Evolutionary conservation across 2,329 filamentous ascomycete species (phyloP).

Genomic region (Berkeleyomyces basicola): DNA sequence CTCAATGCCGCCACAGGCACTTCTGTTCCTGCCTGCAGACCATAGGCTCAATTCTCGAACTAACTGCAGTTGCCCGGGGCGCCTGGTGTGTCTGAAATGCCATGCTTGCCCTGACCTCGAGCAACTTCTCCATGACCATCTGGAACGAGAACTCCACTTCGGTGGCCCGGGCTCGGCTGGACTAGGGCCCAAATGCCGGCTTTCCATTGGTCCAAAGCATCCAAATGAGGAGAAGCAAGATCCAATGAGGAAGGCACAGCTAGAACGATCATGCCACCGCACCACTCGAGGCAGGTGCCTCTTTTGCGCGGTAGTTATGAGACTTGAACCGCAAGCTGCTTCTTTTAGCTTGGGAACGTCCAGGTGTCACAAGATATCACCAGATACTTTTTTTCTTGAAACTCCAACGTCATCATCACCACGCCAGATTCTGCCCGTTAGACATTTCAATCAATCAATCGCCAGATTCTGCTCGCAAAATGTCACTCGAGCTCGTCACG

Average conservation of each 20-base stretch:
- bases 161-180: neutral
- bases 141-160: neutral
- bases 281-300: no score
- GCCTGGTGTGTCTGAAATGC: no score
- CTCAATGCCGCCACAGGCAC: no score
- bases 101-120: no score
- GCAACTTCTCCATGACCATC: neutral
- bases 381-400: neutral
- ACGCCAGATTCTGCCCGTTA: neutral
- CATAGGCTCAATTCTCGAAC: no score
- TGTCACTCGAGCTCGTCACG: constrained; percentile 29
- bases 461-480: constrained; percentile 10
- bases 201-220: neutral
- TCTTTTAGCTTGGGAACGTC: neutral
- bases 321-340: neutral
- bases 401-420: neutral
- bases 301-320: no score
- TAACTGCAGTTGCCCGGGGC: no score
- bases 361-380: neutral
- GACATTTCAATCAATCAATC: neutral
- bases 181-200: neutral
- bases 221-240: neutral
- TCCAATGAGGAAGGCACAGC: neutral
- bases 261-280: neutral
- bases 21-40: no score